Base-by-base conservation (phyloP, 2,329 filamentous ascomycete genomes). In the Blastomyces gilchristii region DNA sequence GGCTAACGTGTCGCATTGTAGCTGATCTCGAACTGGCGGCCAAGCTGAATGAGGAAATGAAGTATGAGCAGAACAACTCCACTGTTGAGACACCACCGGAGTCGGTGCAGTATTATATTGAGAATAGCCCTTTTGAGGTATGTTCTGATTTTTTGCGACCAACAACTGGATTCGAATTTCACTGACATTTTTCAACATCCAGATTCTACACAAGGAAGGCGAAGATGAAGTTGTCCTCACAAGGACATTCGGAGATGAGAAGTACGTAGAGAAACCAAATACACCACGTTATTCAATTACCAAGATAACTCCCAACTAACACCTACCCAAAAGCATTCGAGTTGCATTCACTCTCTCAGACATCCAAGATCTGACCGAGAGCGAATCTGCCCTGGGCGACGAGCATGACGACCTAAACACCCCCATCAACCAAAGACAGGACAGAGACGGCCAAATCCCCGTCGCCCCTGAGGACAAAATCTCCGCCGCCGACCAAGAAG, bases 141-240 rank as follows among this genome's bases (percentile, higher is more conserved):
- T 62, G 71, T 56, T n/a, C 31, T 53, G 28, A 7, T 22, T 28
- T 52, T 52, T 52, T 25, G 22, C 22, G 18, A 67, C 28, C 63
- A 50, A 25, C 8, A 25, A 25, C 7, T 9, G 18, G 12, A 9
- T 22, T 25, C 18, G n/a, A 25, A 25, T n/a, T 22, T n/a, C 18
- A 56, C 47, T 22, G 22, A 63, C 60, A 37, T 22, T 22, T 47
- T 18, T 39, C 47, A 7, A 34, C 6, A 12, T 22, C 53, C 64
- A 84, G 79, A 75, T 87, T 65, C 81, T 90, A 71, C 94, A 99
- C 77, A 85, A 82, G 41, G 82, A 87, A 37, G 94, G 94, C 66
- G 84, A 91, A 76, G 90, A 97, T 79, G 91, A 96, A 69, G 89
- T 99, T 69, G 82, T 88, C 71, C 83, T 99, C 68, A 88, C 86